phyloP scores from a whole-genome alignment of 2,329 filamentous ascomycete species.

The Dothistroma septosporum region DNA sequence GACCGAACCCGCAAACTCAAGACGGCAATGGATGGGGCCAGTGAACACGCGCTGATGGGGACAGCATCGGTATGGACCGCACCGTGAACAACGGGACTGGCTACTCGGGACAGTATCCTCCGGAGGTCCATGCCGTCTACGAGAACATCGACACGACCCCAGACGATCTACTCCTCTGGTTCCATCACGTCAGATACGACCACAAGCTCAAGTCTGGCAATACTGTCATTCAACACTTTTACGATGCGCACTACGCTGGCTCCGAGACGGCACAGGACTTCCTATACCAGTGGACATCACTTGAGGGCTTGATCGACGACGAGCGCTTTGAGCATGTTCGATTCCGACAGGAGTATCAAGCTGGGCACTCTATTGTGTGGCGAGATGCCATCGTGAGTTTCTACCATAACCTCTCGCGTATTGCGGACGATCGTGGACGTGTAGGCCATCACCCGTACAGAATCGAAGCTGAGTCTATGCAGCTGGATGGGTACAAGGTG shows the following conservation, averaged over 20 bases:
- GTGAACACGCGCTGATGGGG: slow-evolving; percentile 62
- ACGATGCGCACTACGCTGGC: slow-evolving; percentile 59
- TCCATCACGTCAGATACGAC: slow-evolving; percentile 68
- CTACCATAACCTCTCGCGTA: slow-evolving; percentile 58
- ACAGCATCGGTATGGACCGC: slow-evolving; percentile 65
- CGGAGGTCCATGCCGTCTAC: slow-evolving; percentile 55
- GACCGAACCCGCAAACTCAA: slow-evolving; percentile 62
- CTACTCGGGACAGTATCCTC: slow-evolving; percentile 62
- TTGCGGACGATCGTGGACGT: slow-evolving; percentile 53
- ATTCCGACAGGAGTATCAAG: slow-evolving; percentile 60
- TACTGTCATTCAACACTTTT: slow-evolving; percentile 65
- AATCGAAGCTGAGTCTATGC: slow-evolving; percentile 67
- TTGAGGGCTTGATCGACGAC: slow-evolving; percentile 55
- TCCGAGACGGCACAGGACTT: slow-evolving; percentile 60
- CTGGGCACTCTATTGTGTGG: slow-evolving; percentile 68
- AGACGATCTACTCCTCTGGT: slow-evolving; percentile 67
- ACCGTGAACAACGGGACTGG: slow-evolving; percentile 65
- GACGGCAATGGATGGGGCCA: slow-evolving; percentile 68
- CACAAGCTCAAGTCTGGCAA: slow-evolving; percentile 59
- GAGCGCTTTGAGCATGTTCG: slow-evolving; percentile 58
- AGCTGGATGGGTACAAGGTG: slow-evolving; percentile 53
- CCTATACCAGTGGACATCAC: slow-evolving; percentile 49
- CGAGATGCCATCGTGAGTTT: slow-evolving; percentile 63
- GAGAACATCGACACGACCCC: slow-evolving; percentile 61
- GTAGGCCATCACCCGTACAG: slow-evolving; percentile 61